Conservation (phyloP, 176 grass and related monocot genomes). For the Avena atlantica region DNA sequence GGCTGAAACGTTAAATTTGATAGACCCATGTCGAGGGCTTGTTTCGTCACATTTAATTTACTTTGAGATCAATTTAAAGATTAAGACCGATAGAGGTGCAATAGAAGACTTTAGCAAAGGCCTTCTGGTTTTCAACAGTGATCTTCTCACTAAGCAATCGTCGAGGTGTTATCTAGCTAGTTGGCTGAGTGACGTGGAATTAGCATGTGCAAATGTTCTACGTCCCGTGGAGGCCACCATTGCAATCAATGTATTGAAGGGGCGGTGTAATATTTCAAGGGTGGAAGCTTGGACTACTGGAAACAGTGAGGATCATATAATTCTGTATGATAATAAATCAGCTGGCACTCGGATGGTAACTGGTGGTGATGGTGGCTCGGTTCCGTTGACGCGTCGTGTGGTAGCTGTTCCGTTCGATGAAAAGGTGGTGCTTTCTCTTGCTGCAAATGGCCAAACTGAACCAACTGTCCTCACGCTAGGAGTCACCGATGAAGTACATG, state of each 20-base stretch:
- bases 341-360: not conserved
- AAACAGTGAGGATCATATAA: not conserved
- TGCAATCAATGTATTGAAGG: not conserved
- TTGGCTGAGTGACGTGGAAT: not conserved
- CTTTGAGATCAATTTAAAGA: conserved; percentile 18
- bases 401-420: not conserved
- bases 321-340: not conserved
- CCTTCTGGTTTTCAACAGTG: not conserved
- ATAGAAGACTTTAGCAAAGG: not conserved
- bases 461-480: not conserved
- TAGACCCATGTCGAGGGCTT: not conserved
- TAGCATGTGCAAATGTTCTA: not conserved
- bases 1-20: conserved; percentile 3
- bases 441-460: not conserved
- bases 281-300: conserved; percentile 1
- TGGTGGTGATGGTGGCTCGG: not conserved
- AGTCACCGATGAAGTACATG: not conserved
- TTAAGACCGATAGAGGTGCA: not conserved
- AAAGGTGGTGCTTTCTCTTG: not conserved
- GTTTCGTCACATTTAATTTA: not conserved
- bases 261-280: not conserved
- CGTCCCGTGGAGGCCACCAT: not conserved
- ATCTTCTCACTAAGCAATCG: not conserved
- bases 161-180: not conserved
- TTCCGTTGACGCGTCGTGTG: not conserved